A percentile compares a stretch with the other conserved stretches of the same genome.
phyloP scores from a whole-genome alignment of 768 basidiomycete species.

The Fibroporia radiculosa region DNA sequence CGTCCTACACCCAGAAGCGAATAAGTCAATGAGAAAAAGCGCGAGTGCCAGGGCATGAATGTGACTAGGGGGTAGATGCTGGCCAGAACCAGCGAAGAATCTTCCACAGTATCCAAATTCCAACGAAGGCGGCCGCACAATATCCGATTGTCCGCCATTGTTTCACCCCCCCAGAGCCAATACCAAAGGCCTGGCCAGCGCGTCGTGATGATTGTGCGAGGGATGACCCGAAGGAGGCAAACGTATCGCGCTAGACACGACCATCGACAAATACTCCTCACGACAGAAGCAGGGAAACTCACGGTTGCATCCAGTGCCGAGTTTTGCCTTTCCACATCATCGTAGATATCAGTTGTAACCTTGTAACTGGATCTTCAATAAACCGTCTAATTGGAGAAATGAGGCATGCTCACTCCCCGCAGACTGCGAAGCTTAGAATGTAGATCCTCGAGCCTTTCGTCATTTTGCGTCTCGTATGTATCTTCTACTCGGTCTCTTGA shows the following conservation, averaged over 20 bases:
- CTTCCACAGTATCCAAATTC: slow-evolving; percentile 21
- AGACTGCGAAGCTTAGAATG: slow-evolving; percentile 80
- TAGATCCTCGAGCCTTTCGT: slow-evolving; percentile 74
- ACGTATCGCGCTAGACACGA: slow-evolving; percentile 47
- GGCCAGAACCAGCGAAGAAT: slow-evolving; percentile 20
- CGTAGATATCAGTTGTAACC: slow-evolving; percentile 86
- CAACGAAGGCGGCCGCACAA: slow-evolving; percentile 46
- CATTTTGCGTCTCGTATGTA: slow-evolving; percentile 80
- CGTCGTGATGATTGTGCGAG: slow-evolving; percentile 62
- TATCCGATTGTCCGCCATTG: slow-evolving; percentile 62
- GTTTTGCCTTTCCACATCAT: slow-evolving; percentile 81
- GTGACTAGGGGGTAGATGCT: slow-evolving; percentile 1
- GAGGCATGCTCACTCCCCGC: slow-evolving; percentile 50
- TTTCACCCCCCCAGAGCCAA: slow-evolving; percentile 56
- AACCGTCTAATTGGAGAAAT: slow-evolving; percentile 2
- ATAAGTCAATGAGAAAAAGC: no score
- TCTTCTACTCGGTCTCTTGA: slow-evolving; percentile 44
- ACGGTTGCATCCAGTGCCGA: slow-evolving; percentile 71
- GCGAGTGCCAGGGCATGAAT: neutral
- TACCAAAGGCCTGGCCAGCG: slow-evolving; percentile 68
- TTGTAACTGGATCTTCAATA: slow-evolving; percentile 20
- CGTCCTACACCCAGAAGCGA: no score
- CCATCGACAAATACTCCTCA: neutral
- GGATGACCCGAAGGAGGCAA: slow-evolving; percentile 54
- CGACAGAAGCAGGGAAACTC: slow-evolving; percentile 17